Evolutionary conservation across 2,329 filamentous ascomycete species (phyloP).

Genomic region (Lachnellula subtilissima): DNA sequence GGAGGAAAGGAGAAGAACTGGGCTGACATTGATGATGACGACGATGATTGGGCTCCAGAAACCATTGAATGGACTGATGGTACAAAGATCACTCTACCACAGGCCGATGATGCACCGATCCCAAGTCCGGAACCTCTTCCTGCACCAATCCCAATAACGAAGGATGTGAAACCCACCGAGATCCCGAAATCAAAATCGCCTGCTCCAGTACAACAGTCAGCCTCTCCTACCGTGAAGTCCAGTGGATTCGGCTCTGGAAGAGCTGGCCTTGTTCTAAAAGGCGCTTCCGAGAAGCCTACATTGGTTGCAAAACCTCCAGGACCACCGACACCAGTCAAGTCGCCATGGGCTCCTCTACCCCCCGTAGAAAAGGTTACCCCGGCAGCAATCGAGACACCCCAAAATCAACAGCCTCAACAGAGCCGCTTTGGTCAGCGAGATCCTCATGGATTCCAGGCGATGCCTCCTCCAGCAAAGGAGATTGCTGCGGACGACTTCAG

Average conservation of each 20-base stretch:
- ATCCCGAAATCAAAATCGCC: constrained; percentile 29
- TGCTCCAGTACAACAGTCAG: constrained; percentile 27
- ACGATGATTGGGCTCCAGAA: constrained; percentile 82
- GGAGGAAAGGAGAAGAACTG: constrained; percentile 72
- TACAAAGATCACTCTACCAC: constrained; percentile 72
- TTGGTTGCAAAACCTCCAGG: constrained; percentile 67
- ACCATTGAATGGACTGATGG: constrained; percentile 85
- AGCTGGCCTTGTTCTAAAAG: constrained; percentile 58
- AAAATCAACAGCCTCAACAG: constrained; percentile 35
- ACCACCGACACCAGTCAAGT: constrained; percentile 69
- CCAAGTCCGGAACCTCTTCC: constrained; percentile 26
- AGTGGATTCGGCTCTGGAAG: constrained; percentile 39
- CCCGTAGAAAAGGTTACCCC: constrained; percentile 79
- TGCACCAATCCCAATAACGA: constrained; percentile 19
- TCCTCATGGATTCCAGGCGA: constrained; percentile 49
- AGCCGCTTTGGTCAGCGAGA: constrained; percentile 52
- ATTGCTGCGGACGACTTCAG: constrained; percentile 94
- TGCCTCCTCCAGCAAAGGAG: constrained; percentile 62
- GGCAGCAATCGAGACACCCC: constrained; percentile 52
- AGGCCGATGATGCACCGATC: constrained; percentile 47
- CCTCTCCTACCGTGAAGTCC: constrained; percentile 27
- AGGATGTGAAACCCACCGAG: constrained; percentile 23
- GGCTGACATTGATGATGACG: constrained; percentile 86
- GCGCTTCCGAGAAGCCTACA: constrained; percentile 64
- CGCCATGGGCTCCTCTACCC: constrained; percentile 84